These are phyloP conservation scores for Curvularia sp. DNA, from an alignment of 2,329 filamentous ascomycete species.

Conservation along the genomic window DNA sequence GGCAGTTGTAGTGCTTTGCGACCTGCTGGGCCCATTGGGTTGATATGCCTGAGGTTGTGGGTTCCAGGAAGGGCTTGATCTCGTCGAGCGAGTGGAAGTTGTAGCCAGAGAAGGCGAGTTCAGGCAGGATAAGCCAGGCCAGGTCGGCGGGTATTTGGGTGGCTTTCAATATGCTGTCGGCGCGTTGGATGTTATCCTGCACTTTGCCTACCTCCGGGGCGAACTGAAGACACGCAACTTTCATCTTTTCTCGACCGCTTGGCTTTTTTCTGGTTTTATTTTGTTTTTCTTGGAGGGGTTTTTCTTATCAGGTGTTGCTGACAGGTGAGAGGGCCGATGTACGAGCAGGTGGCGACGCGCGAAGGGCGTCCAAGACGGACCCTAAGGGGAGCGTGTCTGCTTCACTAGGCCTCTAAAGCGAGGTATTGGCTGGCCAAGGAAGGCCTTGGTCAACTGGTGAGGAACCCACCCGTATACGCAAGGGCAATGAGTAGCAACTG, in stretches of 20 bases:
- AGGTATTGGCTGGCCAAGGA: not conserved
- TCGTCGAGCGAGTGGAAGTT: conserved; percentile 75
- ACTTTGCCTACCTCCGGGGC: conserved; percentile 73
- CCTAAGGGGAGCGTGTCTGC: not conserved
- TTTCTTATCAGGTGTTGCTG: not conserved
- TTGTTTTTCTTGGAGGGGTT: not conserved
- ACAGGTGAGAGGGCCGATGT: not conserved
- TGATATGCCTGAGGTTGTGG: conserved; percentile 68
- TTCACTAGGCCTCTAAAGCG: conserved; percentile 1
- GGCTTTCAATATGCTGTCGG: conserved; percentile 67
- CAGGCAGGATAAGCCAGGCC: conserved; percentile 76
- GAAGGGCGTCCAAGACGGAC: not conserved
- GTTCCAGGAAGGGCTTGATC: conserved; percentile 73
- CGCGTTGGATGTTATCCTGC: conserved; percentile 72
- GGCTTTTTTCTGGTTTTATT: not conserved
- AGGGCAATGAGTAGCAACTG: conserved; percentile 2
- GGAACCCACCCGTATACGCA: not conserved
- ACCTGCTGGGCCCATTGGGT: conserved; percentile 74
- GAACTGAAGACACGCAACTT: conserved; percentile 75
- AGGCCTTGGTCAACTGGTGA: conserved; percentile 3
- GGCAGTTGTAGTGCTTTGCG: conserved; percentile 70
- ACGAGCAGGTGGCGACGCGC: not conserved
- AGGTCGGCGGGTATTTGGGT: conserved; percentile 56
- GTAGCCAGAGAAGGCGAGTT: conserved; percentile 81
- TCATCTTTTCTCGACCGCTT: conserved; percentile 56